These are phyloP conservation scores for Withania somnifera DNA, from an alignment of 305 asterid species.

Conservation along the genomic window DNA sequence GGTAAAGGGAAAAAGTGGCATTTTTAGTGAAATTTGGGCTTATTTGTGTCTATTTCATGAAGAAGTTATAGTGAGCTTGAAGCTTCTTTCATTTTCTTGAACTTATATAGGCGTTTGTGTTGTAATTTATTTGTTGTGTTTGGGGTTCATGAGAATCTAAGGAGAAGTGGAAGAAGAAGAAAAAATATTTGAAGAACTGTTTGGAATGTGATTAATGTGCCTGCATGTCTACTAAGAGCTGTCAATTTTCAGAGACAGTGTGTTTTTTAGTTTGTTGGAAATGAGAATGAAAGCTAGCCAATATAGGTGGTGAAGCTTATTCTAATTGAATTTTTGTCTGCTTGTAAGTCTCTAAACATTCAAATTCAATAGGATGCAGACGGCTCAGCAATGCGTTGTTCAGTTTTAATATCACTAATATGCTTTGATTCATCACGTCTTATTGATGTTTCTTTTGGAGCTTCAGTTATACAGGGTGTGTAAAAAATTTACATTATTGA, in stretches of 20 bases:
- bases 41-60: background rate
- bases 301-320: background rate
- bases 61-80: background rate
- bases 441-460: background rate
- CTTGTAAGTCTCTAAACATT: background rate
- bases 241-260: background rate
- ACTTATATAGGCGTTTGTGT: background rate
- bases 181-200: background rate
- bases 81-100: background rate
- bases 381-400: background rate
- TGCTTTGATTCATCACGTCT: background rate
- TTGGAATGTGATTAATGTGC: background rate
- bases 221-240: background rate
- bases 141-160: background rate
- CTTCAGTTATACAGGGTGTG: background rate
- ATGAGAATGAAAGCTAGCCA: background rate
- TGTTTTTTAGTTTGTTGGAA: background rate
- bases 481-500: background rate
- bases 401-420: background rate
- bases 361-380: background rate
- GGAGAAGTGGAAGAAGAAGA: background rate
- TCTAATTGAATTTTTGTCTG: background rate
- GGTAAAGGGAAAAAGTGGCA: background rate
- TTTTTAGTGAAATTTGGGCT: background rate
- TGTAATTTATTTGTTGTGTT: background rate